Percentiles rank a stretch among this genome's conserved stretches.
Evolutionary conservation across 169 alveolate species (phyloP).

Genomic region (Cryptosporidium sp.): DNA sequence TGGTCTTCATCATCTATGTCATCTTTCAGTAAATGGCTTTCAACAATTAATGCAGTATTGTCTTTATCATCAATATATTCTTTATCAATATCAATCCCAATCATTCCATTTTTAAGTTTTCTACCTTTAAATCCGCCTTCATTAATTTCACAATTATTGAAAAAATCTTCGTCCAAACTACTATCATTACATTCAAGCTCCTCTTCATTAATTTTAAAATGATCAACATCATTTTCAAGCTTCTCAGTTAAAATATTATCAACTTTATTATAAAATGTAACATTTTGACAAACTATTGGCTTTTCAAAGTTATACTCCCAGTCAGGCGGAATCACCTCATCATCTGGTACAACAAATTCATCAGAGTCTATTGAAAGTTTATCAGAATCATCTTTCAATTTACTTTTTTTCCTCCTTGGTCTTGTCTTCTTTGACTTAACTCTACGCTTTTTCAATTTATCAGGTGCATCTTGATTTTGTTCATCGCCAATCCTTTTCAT

Average conservation of each 20-base stretch:
- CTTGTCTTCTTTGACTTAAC: neutral
- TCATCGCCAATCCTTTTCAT: neutral
- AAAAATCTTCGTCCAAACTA: neutral
- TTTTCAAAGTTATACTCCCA: constrained; percentile 62
- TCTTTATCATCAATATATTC: constrained; percentile 58
- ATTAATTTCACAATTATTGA: neutral
- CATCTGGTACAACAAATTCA: constrained; percentile 74
- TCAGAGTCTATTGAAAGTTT: constrained; percentile 27
- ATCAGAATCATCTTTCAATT: neutral
- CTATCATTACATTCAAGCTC: neutral
- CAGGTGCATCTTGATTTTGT: neutral
- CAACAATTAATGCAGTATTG: constrained; percentile 33
- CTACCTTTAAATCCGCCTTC: neutral
- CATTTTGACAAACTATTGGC: constrained; percentile 56
- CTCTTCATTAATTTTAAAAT: neutral
- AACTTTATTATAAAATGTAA: constrained; percentile 50
- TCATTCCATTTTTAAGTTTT: neutral
- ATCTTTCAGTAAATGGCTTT: neutral
- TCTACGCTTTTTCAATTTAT: neutral
- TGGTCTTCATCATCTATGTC: constrained; percentile 9
- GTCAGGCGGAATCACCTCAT: constrained; percentile 65
- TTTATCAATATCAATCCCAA: constrained; percentile 13
- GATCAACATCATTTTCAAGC: neutral
- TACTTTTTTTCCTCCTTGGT: neutral
- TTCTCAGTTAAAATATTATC: constrained; percentile 8